A percentile compares a stretch with the other conserved stretches of the same genome.
These are phyloP conservation scores for Aspergillus leporis DNA, from an alignment of 495 filamentous ascomycete species.

Conservation along the genomic window DNA sequence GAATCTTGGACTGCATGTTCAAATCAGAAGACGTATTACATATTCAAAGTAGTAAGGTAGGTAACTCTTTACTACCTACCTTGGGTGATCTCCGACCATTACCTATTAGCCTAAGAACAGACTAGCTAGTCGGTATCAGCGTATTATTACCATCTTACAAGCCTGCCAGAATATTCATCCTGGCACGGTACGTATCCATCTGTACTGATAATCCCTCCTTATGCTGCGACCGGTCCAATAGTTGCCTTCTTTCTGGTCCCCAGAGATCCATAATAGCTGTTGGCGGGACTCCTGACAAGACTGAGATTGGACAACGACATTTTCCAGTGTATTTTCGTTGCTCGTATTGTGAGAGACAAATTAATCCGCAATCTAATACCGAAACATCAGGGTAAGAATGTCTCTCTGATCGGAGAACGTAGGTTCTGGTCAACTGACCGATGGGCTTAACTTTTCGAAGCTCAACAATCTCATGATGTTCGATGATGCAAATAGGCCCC, in stretches of 20 bases:
- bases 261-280: constrained; percentile 11
- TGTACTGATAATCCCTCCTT: constrained; percentile 7
- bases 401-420: neutral
- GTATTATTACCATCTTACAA: neutral
- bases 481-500: constrained; percentile 36
- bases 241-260: constrained; percentile 9
- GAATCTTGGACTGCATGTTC: neutral
- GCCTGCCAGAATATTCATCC: neutral
- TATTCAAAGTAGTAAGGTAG: neutral
- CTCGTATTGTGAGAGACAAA: constrained; percentile 14
- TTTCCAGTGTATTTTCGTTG: constrained; percentile 2
- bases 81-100: constrained; percentile 2
- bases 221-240: constrained; percentile 14
- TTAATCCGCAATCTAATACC: constrained; percentile 4
- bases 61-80: neutral
- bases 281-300: constrained; percentile 12
- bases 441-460: neutral
- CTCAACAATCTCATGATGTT: constrained; percentile 27
- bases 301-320: neutral
- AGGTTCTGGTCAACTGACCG: neutral
- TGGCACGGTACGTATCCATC: constrained; percentile 7
- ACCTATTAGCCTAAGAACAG: neutral
- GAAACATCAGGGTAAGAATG: neutral
- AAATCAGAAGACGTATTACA: constrained; percentile 3
- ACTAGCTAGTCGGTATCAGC: neutral